Base-by-base conservation (phyloP, 2,329 filamentous ascomycete genomes). In the Talaromyces piceae region DNA sequence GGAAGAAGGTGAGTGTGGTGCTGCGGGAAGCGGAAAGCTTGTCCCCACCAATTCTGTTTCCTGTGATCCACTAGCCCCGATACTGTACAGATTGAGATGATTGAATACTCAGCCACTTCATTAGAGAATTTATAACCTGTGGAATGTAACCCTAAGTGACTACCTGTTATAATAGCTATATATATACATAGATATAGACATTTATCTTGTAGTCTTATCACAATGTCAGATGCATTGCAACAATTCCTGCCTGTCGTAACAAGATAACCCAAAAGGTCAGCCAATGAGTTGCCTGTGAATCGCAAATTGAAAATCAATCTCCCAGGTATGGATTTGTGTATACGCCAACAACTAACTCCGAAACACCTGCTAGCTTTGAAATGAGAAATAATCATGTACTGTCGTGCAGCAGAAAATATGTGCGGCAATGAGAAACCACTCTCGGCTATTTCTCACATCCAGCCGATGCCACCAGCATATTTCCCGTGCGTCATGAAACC, bases 371-470 rank as follows among this genome's bases (percentile, higher is more conserved):
- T 37, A 37, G 12, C 33, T 18, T 18, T 37, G 33, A 4, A 18
- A 20, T 3, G 20, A 37, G 33, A 37, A 20, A 20, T 9, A 37
- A 20, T 37, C 33, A 37, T 37, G 16, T 11, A 37, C 6, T 18
- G 3, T 37, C 16, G 16, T 8, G n/a, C 33, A 37, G 16, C 16
- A 37, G 12, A 9, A 37, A 37, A 13, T 2, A 18, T 18, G 16
- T 37, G 16, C 11, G 16, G 33, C 33, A 37, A 20, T 7, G 6
- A 28, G 26, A 28, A 11, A 28, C 26, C 26, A n/a, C n/a, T n/a
- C n/a, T n/a, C n/a, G 44, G 57, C 46, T 16, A 41, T 54, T 51
- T n/a, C n/a, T n/a, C n/a, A 66, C 57, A 65, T 65, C 68, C 68
- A 69, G 9, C 61, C 58, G 46, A 64, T 56, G 4, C 58, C 57